Percentiles rank a stretch among this genome's conserved stretches.
phyloP scores from a whole-genome alignment of 2,329 filamentous ascomycete genomes.

The Fusarium robinianum region DNA sequence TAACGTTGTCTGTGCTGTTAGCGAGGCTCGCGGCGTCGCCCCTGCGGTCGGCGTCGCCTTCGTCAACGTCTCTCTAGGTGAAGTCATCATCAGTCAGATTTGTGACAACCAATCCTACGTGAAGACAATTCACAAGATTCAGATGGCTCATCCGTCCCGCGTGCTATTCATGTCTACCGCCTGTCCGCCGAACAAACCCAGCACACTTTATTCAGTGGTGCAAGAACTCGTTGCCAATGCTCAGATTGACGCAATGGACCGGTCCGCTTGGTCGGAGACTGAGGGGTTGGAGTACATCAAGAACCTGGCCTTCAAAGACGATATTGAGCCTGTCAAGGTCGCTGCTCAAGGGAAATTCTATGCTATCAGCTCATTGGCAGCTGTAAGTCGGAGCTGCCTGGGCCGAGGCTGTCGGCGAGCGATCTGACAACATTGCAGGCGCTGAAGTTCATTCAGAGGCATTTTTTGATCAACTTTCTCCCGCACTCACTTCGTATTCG shows the following conservation, averaged over 20 bases:
- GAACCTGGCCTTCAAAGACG: constrained; percentile 76
- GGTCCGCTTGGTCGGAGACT: constrained; percentile 82
- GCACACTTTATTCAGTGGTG: constrained; percentile 74
- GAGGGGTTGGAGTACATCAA: constrained; percentile 78
- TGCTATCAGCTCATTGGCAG: constrained; percentile 81
- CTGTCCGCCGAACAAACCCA: constrained; percentile 66
- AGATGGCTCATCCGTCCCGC: constrained; percentile 76
- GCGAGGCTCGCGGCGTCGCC: constrained; percentile 83
- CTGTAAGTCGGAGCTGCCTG: constrained; percentile 57
- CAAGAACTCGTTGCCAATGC: constrained; percentile 57
- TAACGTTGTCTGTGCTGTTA: constrained; percentile 84
- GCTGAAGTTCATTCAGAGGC: constrained; percentile 78
- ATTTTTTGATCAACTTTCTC: constrained; percentile 69
- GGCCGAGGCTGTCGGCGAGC: background rate
- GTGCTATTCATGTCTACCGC: constrained; percentile 77
- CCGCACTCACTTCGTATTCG: constrained; percentile 82
- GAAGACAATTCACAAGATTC: constrained; percentile 83
- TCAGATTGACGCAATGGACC: constrained; percentile 60
- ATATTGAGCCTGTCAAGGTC: constrained; percentile 79
- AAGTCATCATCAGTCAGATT: constrained; percentile 86
- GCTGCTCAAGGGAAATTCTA: constrained; percentile 84
- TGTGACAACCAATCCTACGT: constrained; percentile 93
- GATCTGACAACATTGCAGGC: constrained; percentile 55
- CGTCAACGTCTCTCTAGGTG: constrained; percentile 82
- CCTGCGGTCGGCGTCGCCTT: constrained; percentile 86